Evolutionary conservation across 352 stramenopile species (phyloP), one percentile per base, ranked within the genome.

Genomic region (Pythium phragmiticola): DNA sequence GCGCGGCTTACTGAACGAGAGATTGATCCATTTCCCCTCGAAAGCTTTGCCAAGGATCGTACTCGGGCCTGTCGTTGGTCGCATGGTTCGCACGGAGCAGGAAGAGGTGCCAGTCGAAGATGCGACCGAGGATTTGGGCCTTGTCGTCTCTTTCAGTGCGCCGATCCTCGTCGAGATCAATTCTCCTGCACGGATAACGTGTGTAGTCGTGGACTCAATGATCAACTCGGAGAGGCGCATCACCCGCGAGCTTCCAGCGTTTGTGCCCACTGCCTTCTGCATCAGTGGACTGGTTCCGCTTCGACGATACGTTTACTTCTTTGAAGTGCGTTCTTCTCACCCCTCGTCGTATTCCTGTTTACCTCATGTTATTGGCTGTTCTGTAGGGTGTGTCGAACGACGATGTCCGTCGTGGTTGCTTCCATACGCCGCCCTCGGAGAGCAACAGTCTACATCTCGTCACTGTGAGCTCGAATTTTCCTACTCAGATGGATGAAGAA

Each of bases 111-210:
- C 21, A 37, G 4, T 14, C 21, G 9, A 17, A 4, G 28, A 57
- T 42, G 17, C 7, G 11, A 7, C 47, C 11, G 46, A 57, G 9
- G 26, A 58, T 11, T 37, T 14, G 17, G 12, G 36, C 26, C 14
- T 28, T 0, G 16, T 36, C 8, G 28, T 47, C 7, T 55, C 45
- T 2, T 63, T 78, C 37, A 75, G 68, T 0, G 80, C 84, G 2
- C 74, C 69, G 0, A 80, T 94, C 58, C 65, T 94, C 21, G 59
- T 94, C 2, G 84, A 94, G 66, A 70, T 89, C 28, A 82, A 90
- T 48, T 65, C 79, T 28, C 50, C 75, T 47, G 74, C 78, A 16
- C 57, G 57, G 3, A 62, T 94, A 49, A 80, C 75, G 9, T 94
- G 84, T 54, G 53, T 90, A 5, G 65, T 90, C 11, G 75, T 77